Base-by-base conservation (phyloP, 768 basidiomycete genomes). In the Suillus ampliporus region DNA sequence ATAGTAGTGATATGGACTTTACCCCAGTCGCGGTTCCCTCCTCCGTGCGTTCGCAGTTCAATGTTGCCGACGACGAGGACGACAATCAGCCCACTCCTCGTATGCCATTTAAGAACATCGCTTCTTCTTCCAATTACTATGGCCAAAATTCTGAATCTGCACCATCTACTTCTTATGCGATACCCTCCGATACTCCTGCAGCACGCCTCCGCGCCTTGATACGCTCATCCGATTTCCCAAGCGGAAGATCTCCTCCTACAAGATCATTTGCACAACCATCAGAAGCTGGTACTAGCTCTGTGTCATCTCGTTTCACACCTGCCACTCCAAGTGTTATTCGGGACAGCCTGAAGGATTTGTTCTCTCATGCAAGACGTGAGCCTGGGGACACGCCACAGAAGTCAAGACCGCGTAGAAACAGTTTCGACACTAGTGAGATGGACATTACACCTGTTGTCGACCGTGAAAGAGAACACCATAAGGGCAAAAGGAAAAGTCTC, bases 381-480 rank as follows among this genome's bases (percentile, higher is more conserved):
- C 82, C 89, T 1, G 88, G 85, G 3, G 82, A 84, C 65, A 89
- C 88, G 5, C 88, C 90, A 2, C 81, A 82, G 70, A 91, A 87
- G 72, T 68, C 67, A 17, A 70, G 78, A 65, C 71, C 60, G n/a
- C 76, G 86, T 59, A 76, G 86, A 71, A 88, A 84, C 67, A 90
- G 87, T 70, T 79, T 88, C 53, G 86, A 86, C 67, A 69, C 74
- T 8, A 88, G 87, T 67, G 86, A 88, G 59, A 83, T 85, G 44
- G 88, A 89, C 59, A 77, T 79, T 15, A 86, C 79, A 52, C 85
- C 88, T 1, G 70, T 78, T 2, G 72, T 81, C 44, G 69, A 76
- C 46, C 76, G 78, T 68, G 80, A 82, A 61, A 74, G 79, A 62
- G 72, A 74, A 26, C 78, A 74, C 60, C 78, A 75, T 63, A 87